Conservation (phyloP, 176 grass and related monocot genomes). For the Saccharum officinarum region DNA sequence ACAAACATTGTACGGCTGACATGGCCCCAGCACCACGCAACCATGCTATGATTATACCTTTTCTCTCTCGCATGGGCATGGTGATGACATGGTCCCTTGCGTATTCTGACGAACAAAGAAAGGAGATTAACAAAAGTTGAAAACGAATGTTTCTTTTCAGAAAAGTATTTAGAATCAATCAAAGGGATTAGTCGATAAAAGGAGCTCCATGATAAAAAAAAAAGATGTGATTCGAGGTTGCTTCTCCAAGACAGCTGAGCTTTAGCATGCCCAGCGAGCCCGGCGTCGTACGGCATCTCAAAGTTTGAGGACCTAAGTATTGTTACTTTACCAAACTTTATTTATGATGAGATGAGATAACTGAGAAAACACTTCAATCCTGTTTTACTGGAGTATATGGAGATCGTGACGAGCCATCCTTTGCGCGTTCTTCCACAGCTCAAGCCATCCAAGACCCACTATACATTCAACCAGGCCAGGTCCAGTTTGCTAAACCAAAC, state of each 20-base stretch:
- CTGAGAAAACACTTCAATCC: neutral
- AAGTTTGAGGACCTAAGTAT: neutral
- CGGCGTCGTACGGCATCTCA: neutral
- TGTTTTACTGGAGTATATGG: too few relatives aligned
- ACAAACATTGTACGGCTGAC: neutral
- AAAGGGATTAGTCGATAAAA: neutral
- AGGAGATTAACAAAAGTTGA: neutral
- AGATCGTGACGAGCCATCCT: too few relatives aligned
- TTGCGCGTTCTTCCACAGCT: too few relatives aligned
- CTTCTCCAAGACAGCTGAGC: conserved; percentile 13
- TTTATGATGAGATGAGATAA: neutral
- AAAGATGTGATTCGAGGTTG: conserved; percentile 6
- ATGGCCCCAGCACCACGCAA: neutral
- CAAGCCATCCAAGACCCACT: too few relatives aligned
- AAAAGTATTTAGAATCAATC: conserved; percentile 7
- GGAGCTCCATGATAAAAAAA: neutral
- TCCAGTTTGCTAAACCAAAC: neutral
- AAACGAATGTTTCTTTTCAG: neutral
- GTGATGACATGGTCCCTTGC: neutral
- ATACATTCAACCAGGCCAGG: neutral
- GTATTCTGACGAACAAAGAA: neutral
- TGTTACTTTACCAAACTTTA: neutral
- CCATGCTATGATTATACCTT: neutral
- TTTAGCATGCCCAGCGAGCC: neutral
- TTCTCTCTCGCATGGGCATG: neutral